phyloP scores from a whole-genome alignment of 805 yeast species.

The Starmerella geochares region DNA sequence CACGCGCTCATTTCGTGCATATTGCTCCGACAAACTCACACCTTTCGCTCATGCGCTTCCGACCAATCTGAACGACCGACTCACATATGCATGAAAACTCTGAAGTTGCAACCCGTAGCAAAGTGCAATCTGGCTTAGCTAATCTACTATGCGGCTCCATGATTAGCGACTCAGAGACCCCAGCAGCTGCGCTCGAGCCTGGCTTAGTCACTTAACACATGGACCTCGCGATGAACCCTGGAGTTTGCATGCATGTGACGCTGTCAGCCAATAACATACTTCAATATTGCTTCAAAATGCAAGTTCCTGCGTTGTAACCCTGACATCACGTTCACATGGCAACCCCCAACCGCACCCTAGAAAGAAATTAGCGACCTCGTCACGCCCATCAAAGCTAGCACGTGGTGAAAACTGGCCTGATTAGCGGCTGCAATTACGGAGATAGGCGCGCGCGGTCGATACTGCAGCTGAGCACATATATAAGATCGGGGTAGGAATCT shows the following conservation, averaged over 20 bases:
- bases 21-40: not conserved
- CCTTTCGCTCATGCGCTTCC: not conserved
- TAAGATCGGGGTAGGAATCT: not conserved
- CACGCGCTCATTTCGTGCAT: not conserved
- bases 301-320: not conserved
- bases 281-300: not conserved
- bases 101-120: not conserved
- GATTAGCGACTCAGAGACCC: not conserved
- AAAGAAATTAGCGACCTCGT: not conserved
- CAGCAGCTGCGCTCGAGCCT: not conserved
- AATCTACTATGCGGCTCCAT: not conserved
- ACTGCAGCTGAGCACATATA: not conserved
- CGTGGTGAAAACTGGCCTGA: not conserved
- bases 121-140: not conserved
- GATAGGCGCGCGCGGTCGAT: not conserved
- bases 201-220: not conserved
- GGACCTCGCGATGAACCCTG: not conserved
- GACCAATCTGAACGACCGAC: not conserved
- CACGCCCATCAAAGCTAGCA: too few relatives aligned
- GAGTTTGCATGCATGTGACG: not conserved
- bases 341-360: not conserved
- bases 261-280: not conserved
- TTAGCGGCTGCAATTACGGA: not conserved
- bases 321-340: not conserved
- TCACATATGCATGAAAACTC: slow-evolving; percentile 1